Evolutionary conservation across 352 stramenopile genomes (phyloP), one percentile per base, ranked within the genome.

Genomic region (Blastocystis hominis): DNA sequence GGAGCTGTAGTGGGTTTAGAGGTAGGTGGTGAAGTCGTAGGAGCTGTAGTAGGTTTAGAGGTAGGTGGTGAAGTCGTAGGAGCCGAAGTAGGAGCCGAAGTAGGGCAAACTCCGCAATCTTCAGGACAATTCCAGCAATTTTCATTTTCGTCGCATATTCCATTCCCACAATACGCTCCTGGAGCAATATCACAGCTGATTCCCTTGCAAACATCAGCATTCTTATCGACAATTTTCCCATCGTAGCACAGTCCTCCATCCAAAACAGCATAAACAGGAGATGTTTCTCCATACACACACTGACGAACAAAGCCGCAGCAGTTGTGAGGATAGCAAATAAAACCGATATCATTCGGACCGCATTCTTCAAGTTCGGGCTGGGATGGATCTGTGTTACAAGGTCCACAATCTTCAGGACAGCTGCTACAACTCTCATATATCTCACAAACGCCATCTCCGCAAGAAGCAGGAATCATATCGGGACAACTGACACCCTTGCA

Each of bases 321-420:
- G 36, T 84, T 70, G 59, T 84, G 72, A 59, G 72, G 72, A 69
- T 84, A 84, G 42, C 72, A 84, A 17, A 36, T 15, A 17, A 84
- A 63, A 44, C 72, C 72, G 70, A 84, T 72, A 34, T 84, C 72
- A 30, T 20, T 34, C 5, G 7, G 17, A 17, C 54, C 72, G 42
- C 72, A 84, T n/a, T n/a, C n/a, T n/a, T n/a, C n/a, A n/a, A n/a
- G n/a, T 7, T 24, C 38, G 17, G 54, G 30, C 36, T 53, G n/a
- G 17, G 38, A 20, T 38, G 72, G 54, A 79, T 20, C 30, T 10
- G 36, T 79, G 6, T 6, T 15, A 79, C 69, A 79, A 4, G 50
- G 30, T 59, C 69, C 69, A 79, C 69, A 79, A 68, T 79, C 72
- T 72, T 84, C 20, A 62, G 72, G 72, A 62, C 72, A 84, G 42